Conservation (phyloP, 805 yeast species). For the Cyberlindnera suaveolens region DNA sequence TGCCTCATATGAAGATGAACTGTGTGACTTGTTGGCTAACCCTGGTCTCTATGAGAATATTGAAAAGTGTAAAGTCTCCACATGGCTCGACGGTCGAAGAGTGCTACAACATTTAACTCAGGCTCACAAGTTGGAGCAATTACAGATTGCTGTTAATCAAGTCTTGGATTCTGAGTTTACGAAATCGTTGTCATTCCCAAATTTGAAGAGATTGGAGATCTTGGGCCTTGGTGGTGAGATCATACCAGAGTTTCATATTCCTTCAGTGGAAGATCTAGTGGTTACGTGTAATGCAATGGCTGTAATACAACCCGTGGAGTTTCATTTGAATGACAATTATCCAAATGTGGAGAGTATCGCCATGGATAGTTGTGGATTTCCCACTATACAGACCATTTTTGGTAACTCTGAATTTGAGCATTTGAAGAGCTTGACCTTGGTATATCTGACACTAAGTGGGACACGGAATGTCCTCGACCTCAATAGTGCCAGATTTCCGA, state of each 20-base stretch:
- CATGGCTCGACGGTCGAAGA: neutral
- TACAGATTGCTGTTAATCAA: neutral
- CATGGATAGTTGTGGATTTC: slow-evolving; percentile 1
- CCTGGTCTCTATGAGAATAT: neutral
- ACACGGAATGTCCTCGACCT: neutral
- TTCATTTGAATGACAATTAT: neutral
- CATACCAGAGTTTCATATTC: slow-evolving; percentile 5
- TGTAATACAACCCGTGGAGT: neutral
- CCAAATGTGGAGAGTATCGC: slow-evolving; percentile 4
- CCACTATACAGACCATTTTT: neutral
- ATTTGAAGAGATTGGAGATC: slow-evolving; percentile 2
- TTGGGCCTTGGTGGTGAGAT: slow-evolving; percentile 1
- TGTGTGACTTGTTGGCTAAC: neutral
- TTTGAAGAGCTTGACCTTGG: slow-evolving; percentile 1
- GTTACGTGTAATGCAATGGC: neutral
- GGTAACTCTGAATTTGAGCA: neutral
- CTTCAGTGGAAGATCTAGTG: slow-evolving; percentile 1
- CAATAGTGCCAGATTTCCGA: slow-evolving; percentile 2
- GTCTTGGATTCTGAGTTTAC: neutral
- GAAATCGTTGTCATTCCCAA: neutral
- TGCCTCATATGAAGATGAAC: neutral
- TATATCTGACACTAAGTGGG: neutral
- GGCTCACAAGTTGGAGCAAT: neutral
- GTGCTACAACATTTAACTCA: neutral
- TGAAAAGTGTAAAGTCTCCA: neutral